Conservation (phyloP, 2,329 filamentous ascomycete genomes). For the Monilinia vaccinii-corymbosi region DNA sequence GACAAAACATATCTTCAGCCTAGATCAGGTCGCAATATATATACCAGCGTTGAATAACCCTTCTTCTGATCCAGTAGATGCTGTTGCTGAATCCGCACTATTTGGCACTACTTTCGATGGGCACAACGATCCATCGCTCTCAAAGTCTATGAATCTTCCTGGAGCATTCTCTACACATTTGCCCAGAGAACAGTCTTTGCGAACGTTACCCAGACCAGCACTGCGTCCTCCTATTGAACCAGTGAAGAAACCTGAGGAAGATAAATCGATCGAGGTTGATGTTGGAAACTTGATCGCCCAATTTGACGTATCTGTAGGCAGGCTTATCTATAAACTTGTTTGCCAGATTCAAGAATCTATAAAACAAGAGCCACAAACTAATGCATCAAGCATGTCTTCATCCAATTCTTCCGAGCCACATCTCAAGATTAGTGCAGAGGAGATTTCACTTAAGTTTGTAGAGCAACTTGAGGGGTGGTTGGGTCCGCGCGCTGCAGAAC, state of each 20-base stretch:
- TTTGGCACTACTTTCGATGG: slow-evolving; percentile 17
- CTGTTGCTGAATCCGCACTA: slow-evolving; percentile 6
- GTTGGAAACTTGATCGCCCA: slow-evolving; percentile 24
- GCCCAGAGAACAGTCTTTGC: slow-evolving; percentile 1
- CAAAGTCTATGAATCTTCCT: slow-evolving; percentile 43
- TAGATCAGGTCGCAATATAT: slow-evolving; percentile 31
- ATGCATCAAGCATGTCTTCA: slow-evolving; percentile 7
- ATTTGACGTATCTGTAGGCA: slow-evolving; percentile 30
- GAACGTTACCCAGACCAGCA: background rate
- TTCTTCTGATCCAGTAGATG: slow-evolving; percentile 3
- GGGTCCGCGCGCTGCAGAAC: slow-evolving; percentile 11
- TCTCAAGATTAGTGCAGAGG: slow-evolving; percentile 20
- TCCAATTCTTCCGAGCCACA: slow-evolving; percentile 8
- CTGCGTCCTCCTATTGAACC: background rate
- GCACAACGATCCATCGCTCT: slow-evolving; percentile 21
- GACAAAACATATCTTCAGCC: slow-evolving; percentile 29
- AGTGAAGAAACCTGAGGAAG: background rate
- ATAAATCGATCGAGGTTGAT: slow-evolving; percentile 24
- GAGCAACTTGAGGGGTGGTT: slow-evolving; percentile 26
- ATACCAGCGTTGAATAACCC: slow-evolving; percentile 18
- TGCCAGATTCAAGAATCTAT: slow-evolving; percentile 21
- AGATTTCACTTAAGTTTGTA: slow-evolving; percentile 27
- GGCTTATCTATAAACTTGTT: slow-evolving; percentile 26
- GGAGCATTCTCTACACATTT: slow-evolving; percentile 50
- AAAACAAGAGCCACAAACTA: slow-evolving; percentile 11